phyloP scores from a whole-genome alignment of 441 rosid species.

The Erysimum cheiri region DNA sequence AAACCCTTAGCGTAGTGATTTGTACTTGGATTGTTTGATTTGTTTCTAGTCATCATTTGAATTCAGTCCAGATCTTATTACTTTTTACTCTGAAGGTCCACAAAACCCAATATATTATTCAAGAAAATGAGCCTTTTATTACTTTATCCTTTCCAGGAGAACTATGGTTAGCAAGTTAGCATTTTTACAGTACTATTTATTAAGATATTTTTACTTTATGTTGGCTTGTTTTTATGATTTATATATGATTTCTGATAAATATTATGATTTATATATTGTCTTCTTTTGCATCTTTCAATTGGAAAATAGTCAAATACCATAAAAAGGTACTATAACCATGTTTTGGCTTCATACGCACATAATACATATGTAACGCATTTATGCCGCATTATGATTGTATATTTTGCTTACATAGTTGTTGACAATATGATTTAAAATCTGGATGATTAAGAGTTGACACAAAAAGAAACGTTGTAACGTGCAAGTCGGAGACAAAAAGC shows the following conservation, averaged over 20 bases:
- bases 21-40: too few relatives aligned
- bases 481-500: slow-evolving; percentile 31
- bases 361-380: slow-evolving; percentile 6
- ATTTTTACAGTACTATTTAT: not conserved
- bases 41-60: not conserved
- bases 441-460: slow-evolving; percentile 16
- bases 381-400: not conserved
- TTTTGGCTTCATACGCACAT: not conserved
- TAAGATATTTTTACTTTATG: not conserved
- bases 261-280: not conserved
- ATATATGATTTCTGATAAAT: not conserved
- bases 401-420: not conserved
- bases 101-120: not conserved
- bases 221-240: not conserved
- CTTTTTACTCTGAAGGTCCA: not conserved
- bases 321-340: not conserved
- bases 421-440: not conserved
- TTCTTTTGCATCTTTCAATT: not conserved
- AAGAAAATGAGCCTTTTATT: not conserved
- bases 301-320: not conserved
- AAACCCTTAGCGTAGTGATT: not conserved
- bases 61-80: not conserved
- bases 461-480: slow-evolving; percentile 30
- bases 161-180: not conserved
- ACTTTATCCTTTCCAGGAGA: not conserved